Base-by-base conservation (phyloP, 148 eudicot genomes). In the Pouteria glomerata region DNA sequence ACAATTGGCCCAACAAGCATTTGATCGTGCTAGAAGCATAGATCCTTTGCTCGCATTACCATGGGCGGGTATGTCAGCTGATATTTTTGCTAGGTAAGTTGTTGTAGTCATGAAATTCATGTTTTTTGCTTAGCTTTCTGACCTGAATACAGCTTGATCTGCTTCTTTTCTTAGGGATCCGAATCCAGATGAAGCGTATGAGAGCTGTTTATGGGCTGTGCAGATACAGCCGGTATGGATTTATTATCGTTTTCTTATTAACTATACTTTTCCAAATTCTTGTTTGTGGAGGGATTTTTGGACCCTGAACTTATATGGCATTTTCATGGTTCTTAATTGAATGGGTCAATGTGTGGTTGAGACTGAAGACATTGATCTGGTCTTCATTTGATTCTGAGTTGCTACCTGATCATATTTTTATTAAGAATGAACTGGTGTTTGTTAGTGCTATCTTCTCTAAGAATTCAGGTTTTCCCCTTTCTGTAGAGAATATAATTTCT, bases 31-130 rank as follows among this genome's bases (percentile, higher is more conserved):
- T 63, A 84, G 99, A 73, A 91, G 99, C 84, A 95, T 95, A 81
- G 99, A 95, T 86, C 99, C 99, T 73, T 95, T 94, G 31, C 92
- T 95, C 76, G 87, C 99, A 48, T 82, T 91, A 76, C 99, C 99
- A 66, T 95, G 99, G 99, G 97, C 99, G 39, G 99, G 99, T 84
- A 95, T 91, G 97, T 82, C 99, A 57, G 90, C 94, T 72, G 94
- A 91, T 82, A 76, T 77, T 65, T 75, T 39, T 79, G 69, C 81
- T 60, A 84, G 97, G 99, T 88, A 82, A 71, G 33, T 74, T 62
- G 42, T 61, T 66, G 53, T 66, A 55, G 60, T 63, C 21, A 26
- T 57, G 18, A 21, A 30, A 35, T 44, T 2, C 35, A 27, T n/a
- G 70, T 23, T 19, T 65, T 57, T 42, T 27, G 3, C 11, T 47